These are phyloP conservation scores for Rhododendron ovatum DNA, from an alignment of 148 eudicot genomes.

Conservation along the genomic window DNA sequence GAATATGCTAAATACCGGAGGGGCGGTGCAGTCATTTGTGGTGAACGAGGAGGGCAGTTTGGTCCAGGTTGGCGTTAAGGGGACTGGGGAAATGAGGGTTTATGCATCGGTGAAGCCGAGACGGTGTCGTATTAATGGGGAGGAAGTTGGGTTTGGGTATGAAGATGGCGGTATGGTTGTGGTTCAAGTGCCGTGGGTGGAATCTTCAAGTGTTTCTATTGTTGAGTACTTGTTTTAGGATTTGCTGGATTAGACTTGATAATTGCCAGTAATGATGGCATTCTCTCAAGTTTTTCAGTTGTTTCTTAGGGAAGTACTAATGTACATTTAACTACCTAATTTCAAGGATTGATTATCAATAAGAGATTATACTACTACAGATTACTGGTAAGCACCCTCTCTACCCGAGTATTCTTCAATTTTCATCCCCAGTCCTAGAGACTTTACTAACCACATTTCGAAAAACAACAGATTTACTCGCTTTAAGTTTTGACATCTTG, in stretches of 20 bases:
- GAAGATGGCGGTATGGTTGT: slow-evolving; percentile 36
- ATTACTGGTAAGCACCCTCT: not conserved
- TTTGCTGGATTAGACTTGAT: not conserved
- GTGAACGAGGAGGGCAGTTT: slow-evolving; percentile 24
- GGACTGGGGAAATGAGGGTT: slow-evolving; percentile 53
- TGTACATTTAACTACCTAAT: not conserved
- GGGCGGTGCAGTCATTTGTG: slow-evolving; percentile 46
- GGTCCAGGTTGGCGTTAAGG: slow-evolving; percentile 56
- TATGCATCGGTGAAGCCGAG: slow-evolving; percentile 52
- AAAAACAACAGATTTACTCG: too few relatives aligned
- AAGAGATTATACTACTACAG: too few relatives aligned
- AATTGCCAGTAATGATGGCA: not conserved
- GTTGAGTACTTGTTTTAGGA: slow-evolving; percentile 45
- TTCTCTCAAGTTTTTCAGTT: not conserved
- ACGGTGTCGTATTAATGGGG: slow-evolving; percentile 39
- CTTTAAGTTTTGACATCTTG: too few relatives aligned
- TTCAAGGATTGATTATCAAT: not conserved
- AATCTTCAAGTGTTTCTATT: slow-evolving; percentile 28
- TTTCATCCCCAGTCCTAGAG: too few relatives aligned
- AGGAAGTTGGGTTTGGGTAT: slow-evolving; percentile 36
- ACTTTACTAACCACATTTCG: too few relatives aligned
- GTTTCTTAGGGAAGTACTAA: not conserved
- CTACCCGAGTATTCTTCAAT: not conserved
- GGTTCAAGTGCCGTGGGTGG: slow-evolving; percentile 46
- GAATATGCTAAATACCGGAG: slow-evolving; percentile 68